A percentile compares a stretch with the other conserved stretches of the same genome.
These are phyloP conservation scores for Calophaca sinica DNA, from an alignment of 306 rosid genomes.

Conservation along the genomic window DNA sequence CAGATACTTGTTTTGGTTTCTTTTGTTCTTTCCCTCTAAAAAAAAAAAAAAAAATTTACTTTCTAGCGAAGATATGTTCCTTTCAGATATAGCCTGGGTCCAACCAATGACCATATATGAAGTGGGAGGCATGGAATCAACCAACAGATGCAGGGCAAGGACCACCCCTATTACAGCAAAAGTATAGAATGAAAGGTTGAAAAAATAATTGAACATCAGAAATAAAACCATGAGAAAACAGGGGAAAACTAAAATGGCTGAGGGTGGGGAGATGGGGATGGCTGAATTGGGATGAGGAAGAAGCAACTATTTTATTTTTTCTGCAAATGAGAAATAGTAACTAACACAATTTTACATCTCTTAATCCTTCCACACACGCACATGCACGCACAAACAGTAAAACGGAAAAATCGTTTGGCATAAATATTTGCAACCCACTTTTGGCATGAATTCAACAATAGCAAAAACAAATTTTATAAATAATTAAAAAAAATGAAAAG, in stretches of 20 bases:
- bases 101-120: constrained; percentile 3
- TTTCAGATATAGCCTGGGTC: constrained; percentile 13
- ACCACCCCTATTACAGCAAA: constrained; percentile 5
- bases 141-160: not conserved
- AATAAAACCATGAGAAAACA: constrained; percentile 3
- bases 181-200: not conserved
- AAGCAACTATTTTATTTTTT: constrained; percentile 18
- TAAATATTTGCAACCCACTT: not conserved
- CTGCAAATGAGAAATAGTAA: constrained; percentile 2
- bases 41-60: no score
- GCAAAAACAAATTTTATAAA: constrained; percentile 1
- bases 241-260: not conserved
- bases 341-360: not conserved
- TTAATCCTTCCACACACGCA: not conserved
- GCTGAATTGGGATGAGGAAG: not conserved
- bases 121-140: constrained; percentile 27
- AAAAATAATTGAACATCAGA: not conserved
- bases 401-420: constrained; percentile 11
- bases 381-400: not conserved
- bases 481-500: constrained; percentile 1
- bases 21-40: no score
- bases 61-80: not conserved
- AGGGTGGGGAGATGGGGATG: not conserved
- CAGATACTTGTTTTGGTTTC: not conserved
- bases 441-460: not conserved